A percentile compares a stretch with the other conserved stretches of the same genome.
Conservation (phyloP, 768 basidiomycete species). For the Russula olivacea region DNA sequence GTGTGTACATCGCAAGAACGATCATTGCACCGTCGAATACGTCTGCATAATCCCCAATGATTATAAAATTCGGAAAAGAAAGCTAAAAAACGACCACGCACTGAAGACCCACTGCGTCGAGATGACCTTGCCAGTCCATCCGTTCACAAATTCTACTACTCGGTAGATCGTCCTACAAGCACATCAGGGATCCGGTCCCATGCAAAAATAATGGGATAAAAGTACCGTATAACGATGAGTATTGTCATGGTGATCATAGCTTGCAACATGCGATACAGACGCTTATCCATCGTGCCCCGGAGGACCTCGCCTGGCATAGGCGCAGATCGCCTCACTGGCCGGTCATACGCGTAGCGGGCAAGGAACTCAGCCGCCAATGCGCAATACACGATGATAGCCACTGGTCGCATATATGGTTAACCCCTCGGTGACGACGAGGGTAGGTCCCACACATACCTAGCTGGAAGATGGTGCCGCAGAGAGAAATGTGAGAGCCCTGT, state of each 20-base stretch:
- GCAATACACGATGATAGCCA: conserved; percentile 17
- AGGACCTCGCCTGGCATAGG: background rate
- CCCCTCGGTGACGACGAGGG: background rate
- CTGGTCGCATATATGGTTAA: background rate
- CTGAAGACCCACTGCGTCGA: conserved; percentile 17
- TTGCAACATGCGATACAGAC: conserved; percentile 10
- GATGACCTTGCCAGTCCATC: conserved; percentile 17
- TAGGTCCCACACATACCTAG: conserved; percentile 8
- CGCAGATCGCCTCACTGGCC: background rate
- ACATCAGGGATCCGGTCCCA: background rate
- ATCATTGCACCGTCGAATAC: conserved; percentile 23
- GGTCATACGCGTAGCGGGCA: conserved; percentile 1
- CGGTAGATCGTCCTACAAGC: conserved; percentile 17
- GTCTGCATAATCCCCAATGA: background rate
- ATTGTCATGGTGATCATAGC: too few species aligned
- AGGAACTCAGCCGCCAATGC: conserved; percentile 19
- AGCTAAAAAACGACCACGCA: background rate
- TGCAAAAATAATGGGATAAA: background rate
- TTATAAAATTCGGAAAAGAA: background rate
- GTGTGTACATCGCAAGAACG: conserved; percentile 12
- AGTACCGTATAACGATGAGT: conserved; percentile 19
- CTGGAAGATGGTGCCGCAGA: conserved; percentile 22
- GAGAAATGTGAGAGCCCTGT: conserved; percentile 18
- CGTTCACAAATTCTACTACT: conserved; percentile 12
- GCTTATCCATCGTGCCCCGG: conserved; percentile 1